Conservation (phyloP, 768 basidiomycete species). For the Kwoniella botswanensis region DNA sequence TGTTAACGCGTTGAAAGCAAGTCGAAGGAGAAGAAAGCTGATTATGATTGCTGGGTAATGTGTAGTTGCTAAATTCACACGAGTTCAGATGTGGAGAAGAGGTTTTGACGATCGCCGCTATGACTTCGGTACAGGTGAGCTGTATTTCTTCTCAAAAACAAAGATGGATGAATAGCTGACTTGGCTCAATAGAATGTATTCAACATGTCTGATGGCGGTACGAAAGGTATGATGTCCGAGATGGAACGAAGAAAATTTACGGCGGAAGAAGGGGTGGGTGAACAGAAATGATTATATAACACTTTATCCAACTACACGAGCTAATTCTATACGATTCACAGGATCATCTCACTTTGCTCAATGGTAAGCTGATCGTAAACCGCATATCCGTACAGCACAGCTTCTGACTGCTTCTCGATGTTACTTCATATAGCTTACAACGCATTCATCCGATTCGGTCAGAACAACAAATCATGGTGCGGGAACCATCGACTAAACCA, state of each 20-base stretch:
- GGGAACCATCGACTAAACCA: conserved; percentile 90
- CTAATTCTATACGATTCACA: conserved; percentile 49
- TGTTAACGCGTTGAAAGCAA: neutral
- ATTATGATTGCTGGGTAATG: neutral
- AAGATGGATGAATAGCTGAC: conserved; percentile 8
- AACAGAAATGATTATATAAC: neutral
- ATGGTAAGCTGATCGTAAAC: conserved; percentile 65
- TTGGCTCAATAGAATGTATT: conserved; percentile 77
- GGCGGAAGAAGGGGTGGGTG: conserved; percentile 89
- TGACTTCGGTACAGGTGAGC: conserved; percentile 84
- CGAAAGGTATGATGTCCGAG: conserved; percentile 79
- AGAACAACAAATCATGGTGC: conserved; percentile 88
- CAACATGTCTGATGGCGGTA: conserved; percentile 80
- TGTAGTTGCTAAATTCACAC: conserved; percentile 81
- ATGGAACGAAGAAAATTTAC: conserved; percentile 94
- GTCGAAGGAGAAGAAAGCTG: too few species aligned
- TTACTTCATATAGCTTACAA: too few species aligned
- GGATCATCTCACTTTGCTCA: conserved; percentile 94
- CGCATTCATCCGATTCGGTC: conserved; percentile 75
- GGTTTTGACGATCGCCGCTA: conserved; percentile 92
- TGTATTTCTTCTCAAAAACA: neutral
- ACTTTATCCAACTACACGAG: too few species aligned
- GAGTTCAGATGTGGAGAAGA: conserved; percentile 91
- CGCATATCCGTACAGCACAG: too few species aligned
- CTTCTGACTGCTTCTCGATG: too few species aligned